phyloP scores from a whole-genome alignment of 768 basidiomycete species.

The Hemileccinum impolitum region DNA sequence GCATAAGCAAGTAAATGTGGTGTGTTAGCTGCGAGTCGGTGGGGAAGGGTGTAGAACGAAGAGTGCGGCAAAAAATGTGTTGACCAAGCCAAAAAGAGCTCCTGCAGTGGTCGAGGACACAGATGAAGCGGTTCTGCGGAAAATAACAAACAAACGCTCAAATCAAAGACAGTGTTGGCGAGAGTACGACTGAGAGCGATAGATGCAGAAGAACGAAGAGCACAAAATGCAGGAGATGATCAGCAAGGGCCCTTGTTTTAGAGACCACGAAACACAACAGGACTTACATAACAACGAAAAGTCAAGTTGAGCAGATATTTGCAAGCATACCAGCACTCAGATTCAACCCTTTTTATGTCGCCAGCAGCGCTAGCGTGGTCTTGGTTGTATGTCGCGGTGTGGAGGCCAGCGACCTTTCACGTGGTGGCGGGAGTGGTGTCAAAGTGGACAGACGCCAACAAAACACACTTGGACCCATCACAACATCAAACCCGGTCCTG shows the following conservation, averaged over 20 bases:
- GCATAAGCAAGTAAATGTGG: slow-evolving; percentile 32
- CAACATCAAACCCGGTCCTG: slow-evolving; percentile 27
- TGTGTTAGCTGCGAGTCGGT: slow-evolving; percentile 19
- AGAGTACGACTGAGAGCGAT: slow-evolving; percentile 19
- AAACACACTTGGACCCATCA: slow-evolving; percentile 26
- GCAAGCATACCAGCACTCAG: slow-evolving; percentile 33
- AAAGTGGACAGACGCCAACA: slow-evolving; percentile 26
- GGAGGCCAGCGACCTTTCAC: slow-evolving; percentile 23
- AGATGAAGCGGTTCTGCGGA: slow-evolving; percentile 17
- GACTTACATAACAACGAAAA: slow-evolving; percentile 35
- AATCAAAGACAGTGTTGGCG: slow-evolving; percentile 26
- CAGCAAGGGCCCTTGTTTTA: slow-evolving; percentile 22
- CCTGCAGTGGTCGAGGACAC: slow-evolving; percentile 23
- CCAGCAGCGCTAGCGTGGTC: slow-evolving; percentile 15
- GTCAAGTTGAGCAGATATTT: slow-evolving; percentile 23
- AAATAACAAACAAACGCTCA: slow-evolving; percentile 33
- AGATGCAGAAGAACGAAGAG: slow-evolving; percentile 19
- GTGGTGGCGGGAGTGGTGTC: slow-evolving; percentile 32
- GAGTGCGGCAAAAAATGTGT: slow-evolving; percentile 28
- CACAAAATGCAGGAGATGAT: slow-evolving; percentile 16
- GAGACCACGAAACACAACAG: slow-evolving; percentile 22
- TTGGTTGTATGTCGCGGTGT: slow-evolving; percentile 22
- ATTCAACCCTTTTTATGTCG: slow-evolving; percentile 23
- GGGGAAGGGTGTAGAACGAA: slow-evolving; percentile 19
- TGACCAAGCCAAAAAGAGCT: slow-evolving; percentile 27